A percentile compares a stretch with the other conserved stretches of the same genome.
These are phyloP conservation scores for Fusarium marasasianum DNA, from an alignment of 2,329 filamentous ascomycete species.

Conservation along the genomic window DNA sequence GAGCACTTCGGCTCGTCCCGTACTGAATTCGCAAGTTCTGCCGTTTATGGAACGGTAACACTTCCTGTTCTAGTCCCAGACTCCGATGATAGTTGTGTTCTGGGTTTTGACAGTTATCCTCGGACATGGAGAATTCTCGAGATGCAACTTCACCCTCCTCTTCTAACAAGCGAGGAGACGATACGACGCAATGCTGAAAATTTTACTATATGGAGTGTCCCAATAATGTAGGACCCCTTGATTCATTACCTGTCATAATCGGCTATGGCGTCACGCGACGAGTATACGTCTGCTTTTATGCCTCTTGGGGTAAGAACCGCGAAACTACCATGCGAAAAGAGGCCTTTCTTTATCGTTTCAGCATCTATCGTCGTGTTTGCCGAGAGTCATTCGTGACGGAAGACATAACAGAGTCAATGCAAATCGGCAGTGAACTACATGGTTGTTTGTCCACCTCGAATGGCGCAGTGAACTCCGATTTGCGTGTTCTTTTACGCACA, in stretches of 20 bases:
- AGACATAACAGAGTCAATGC: conserved; percentile 1
- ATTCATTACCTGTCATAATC: conserved; percentile 29
- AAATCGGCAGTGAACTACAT: not conserved
- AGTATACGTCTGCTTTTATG: not conserved
- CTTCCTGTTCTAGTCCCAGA: conserved; percentile 12
- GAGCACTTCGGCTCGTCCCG: conserved; percentile 43
- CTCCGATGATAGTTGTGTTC: conserved; percentile 21
- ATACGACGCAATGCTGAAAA: conserved; percentile 17
- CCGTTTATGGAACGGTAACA: conserved; percentile 27
- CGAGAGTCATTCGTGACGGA: not conserved
- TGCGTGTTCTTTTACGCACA: not conserved
- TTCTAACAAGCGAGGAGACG: conserved; percentile 13
- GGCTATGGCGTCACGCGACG: not conserved
- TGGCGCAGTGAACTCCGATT: not conserved
- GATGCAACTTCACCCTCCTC: conserved; percentile 24
- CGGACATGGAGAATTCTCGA: conserved; percentile 18
- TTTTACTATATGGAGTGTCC: conserved; percentile 16
- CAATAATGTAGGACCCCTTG: conserved; percentile 5
- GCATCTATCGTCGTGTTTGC: not conserved
- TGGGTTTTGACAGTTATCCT: conserved; percentile 28
- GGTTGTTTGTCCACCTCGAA: not conserved
- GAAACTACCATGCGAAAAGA: conserved; percentile 4
- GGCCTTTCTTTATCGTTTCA: not conserved
- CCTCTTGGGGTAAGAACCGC: conserved; percentile 23
- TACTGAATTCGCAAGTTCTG: conserved; percentile 39